phyloP scores from a whole-genome alignment of 805 yeast genomes.

The Kluyveromyces dobzhanskii region DNA sequence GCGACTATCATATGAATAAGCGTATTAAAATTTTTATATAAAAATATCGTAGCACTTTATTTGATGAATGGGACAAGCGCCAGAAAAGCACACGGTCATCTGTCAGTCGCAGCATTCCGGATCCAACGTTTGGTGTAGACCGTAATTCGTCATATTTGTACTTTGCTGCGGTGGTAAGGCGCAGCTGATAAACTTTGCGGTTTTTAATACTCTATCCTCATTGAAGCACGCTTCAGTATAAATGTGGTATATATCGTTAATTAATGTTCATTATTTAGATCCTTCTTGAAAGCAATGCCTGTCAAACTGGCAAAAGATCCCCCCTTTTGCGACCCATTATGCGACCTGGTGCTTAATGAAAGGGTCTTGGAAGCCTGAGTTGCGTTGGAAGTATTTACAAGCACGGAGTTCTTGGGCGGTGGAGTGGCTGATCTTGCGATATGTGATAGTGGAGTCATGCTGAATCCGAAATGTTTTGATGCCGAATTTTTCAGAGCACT shows the following conservation, averaged over 20 bases:
- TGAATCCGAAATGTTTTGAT: constrained; percentile 20
- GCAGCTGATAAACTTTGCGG: too few relatives aligned
- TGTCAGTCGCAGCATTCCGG: too few relatives aligned
- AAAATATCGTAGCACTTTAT: too few relatives aligned
- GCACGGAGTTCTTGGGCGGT: neutral
- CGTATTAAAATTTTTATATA: too few relatives aligned
- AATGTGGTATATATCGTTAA: constrained; percentile 6
- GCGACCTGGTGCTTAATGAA: constrained; percentile 5
- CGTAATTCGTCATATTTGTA: too few relatives aligned
- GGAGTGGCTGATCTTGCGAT: constrained; percentile 2
- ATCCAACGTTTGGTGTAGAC: too few relatives aligned
- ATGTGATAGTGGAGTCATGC: constrained; percentile 21
- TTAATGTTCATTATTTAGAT: constrained; percentile 5
- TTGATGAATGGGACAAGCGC: too few relatives aligned
- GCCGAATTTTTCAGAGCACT: constrained; percentile 13
- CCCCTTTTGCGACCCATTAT: constrained; percentile 7
- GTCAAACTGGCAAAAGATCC: constrained; percentile 13
- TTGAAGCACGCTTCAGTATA: too few relatives aligned
- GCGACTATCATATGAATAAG: too few relatives aligned
- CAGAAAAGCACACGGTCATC: too few relatives aligned
- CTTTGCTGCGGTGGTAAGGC: too few relatives aligned
- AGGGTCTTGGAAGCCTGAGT: constrained; percentile 8
- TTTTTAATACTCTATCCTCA: too few relatives aligned
- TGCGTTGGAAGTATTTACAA: constrained; percentile 5
- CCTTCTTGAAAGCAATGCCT: constrained; percentile 12